Conservation (phyloP, 805 yeast genomes). For the Kazachstania taianensis region DNA sequence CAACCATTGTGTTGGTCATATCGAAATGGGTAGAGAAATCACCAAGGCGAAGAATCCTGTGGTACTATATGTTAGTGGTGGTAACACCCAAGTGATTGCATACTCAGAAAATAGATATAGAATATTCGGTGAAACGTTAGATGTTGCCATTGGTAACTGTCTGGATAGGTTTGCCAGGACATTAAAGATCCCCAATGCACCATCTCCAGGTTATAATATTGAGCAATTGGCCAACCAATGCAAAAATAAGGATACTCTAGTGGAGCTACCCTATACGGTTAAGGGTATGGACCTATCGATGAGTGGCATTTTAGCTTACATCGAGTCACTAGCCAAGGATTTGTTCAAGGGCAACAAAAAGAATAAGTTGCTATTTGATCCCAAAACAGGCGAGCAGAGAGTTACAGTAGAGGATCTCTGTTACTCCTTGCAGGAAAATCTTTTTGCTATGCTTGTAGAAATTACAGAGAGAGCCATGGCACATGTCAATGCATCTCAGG, state of each 20-base stretch:
- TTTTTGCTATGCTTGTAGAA: constrained; percentile 94
- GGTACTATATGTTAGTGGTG: constrained; percentile 94
- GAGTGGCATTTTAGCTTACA: constrained; percentile 86
- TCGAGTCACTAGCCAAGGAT: constrained; percentile 73
- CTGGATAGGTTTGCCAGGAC: constrained; percentile 92
- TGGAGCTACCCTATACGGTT: constrained; percentile 87
- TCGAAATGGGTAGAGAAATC: constrained; percentile 98
- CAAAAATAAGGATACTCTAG: constrained; percentile 35
- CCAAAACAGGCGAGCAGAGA: constrained; percentile 33
- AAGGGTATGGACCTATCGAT: constrained; percentile 97
- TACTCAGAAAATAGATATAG: constrained; percentile 88
- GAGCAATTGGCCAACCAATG: constrained; percentile 83
- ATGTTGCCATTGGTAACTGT: constrained; percentile 96
- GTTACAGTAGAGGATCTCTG: constrained; percentile 83
- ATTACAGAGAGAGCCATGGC: constrained; percentile 98
- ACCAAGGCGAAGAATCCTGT: constrained; percentile 98
- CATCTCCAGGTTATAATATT: constrained; percentile 95
- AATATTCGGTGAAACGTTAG: constrained; percentile 98
- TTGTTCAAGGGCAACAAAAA: constrained; percentile 38
- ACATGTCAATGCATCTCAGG: constrained; percentile 82
- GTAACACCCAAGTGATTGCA: constrained; percentile 96
- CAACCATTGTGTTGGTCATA: constrained; percentile 95
- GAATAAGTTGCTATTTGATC: constrained; percentile 31
- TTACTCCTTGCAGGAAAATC: constrained; percentile 82
- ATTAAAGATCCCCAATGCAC: constrained; percentile 77